Evolutionary conservation across 306 rosid genomes (phyloP).

Genomic region (Inga leiocalycina): DNA sequence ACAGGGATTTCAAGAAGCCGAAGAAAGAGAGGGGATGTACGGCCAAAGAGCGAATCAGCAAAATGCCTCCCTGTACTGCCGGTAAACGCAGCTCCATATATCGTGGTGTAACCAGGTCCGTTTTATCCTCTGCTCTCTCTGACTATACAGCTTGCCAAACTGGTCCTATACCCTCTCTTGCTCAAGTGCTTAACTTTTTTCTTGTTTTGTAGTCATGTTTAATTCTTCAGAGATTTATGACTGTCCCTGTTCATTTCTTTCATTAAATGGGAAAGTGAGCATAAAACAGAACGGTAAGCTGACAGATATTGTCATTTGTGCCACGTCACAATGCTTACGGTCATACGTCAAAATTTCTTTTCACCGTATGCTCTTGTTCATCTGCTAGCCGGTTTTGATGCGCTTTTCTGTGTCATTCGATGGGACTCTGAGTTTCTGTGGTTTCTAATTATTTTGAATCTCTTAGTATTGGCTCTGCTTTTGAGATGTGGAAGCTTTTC

Average conservation of each 20-base stretch:
- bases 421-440: background rate
- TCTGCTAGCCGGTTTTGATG: background rate
- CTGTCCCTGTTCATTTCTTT: background rate
- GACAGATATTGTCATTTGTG: background rate
- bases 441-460: background rate
- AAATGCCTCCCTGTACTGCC: constrained; percentile 98
- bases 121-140: constrained; percentile 17
- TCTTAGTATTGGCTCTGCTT: background rate
- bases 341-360: background rate
- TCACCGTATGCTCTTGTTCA: background rate
- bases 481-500: background rate
- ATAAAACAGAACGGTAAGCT: background rate
- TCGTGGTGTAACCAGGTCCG: constrained; percentile 78
- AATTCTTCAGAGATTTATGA: background rate
- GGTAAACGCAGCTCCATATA: constrained; percentile 97
- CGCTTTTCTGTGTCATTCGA: background rate
- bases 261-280: background rate
- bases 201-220: background rate
- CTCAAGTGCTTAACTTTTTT: background rate
- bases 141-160: background rate
- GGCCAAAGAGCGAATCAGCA: constrained; percentile 96
- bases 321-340: background rate
- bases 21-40: constrained; percentile 96
- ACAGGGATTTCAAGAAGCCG: constrained; percentile 86
- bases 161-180: background rate